Percentiles rank a stretch among this genome's conserved stretches.
Evolutionary conservation across 495 filamentous ascomycete species (phyloP).

Genomic region (Zalerion maritima): DNA sequence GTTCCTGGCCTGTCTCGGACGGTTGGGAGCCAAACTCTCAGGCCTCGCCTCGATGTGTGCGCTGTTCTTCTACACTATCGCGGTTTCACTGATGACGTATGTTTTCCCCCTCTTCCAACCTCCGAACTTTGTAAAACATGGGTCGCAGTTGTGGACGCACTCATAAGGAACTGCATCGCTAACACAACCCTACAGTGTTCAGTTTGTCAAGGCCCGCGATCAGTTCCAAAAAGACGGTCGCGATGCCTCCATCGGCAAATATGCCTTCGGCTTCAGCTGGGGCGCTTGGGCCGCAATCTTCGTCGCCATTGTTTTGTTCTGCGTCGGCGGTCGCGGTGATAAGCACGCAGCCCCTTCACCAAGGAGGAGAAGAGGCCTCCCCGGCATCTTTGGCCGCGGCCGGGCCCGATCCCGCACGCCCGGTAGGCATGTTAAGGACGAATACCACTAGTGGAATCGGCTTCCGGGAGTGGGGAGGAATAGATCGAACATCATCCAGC

Average conservation of each 20-base stretch:
- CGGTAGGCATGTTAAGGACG: no score
- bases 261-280: constrained; percentile 82
- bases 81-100: constrained; percentile 38
- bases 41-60: constrained; percentile 22
- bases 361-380: no score
- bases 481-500: no score
- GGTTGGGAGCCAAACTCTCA: constrained; percentile 31
- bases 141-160: no score
- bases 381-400: no score
- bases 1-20: constrained; percentile 33
- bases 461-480: no score
- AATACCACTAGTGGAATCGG: no score
- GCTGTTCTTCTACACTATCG: constrained; percentile 30
- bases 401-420: no score
- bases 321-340: constrained; percentile 27
- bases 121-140: no score
- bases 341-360: not conserved
- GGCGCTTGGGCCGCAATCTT: constrained; percentile 54
- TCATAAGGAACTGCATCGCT: constrained; percentile 6
- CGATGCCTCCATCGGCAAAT: constrained; percentile 46
- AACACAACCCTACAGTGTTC: constrained; percentile 37
- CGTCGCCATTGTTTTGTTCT: constrained; percentile 59
- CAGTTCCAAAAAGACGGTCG: constrained; percentile 46
- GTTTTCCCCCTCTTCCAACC: constrained; percentile 11
- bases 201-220: constrained; percentile 63